These are phyloP conservation scores for Diddensiella transvaalensis DNA, from an alignment of 805 yeast genomes.

Conservation along the genomic window DNA sequence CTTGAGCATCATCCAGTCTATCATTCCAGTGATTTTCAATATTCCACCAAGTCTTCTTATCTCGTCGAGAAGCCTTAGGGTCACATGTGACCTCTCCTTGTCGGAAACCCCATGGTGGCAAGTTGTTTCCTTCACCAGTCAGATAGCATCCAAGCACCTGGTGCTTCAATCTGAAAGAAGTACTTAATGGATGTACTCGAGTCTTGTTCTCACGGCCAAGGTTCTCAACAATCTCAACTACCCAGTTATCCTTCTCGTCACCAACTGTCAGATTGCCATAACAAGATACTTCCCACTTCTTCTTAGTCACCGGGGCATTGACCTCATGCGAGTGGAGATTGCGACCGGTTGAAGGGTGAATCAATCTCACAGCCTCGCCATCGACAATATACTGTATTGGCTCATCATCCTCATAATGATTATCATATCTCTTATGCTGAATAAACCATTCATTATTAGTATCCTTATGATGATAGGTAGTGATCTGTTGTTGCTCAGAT, in stretches of 20 bases:
- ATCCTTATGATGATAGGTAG: slow-evolving; percentile 89
- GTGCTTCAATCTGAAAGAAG: slow-evolving; percentile 74
- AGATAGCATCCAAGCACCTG: slow-evolving; percentile 73
- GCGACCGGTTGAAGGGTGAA: slow-evolving; percentile 67
- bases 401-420: slow-evolving; percentile 30
- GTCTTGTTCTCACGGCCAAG: slow-evolving; percentile 33
- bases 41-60: slow-evolving; percentile 78
- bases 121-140: slow-evolving; percentile 72
- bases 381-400: slow-evolving; percentile 42
- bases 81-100: slow-evolving; percentile 93
- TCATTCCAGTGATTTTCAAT: slow-evolving; percentile 64
- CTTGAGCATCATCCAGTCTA: slow-evolving; percentile 39
- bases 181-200: slow-evolving; percentile 59
- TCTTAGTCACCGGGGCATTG: slow-evolving; percentile 65
- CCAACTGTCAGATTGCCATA: slow-evolving; percentile 71
- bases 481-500: slow-evolving; percentile 88
- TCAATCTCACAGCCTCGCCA: slow-evolving; percentile 66
- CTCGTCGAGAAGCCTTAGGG: slow-evolving; percentile 43
- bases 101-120: slow-evolving; percentile 97
- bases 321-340: slow-evolving; percentile 81
- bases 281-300: slow-evolving; percentile 80
- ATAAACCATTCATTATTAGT: slow-evolving; percentile 78
- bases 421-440: slow-evolving; percentile 26
- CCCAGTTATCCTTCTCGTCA: slow-evolving; percentile 87
- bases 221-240: slow-evolving; percentile 66